phyloP scores from a whole-genome alignment of 257 asterid species.

The Salvia miltiorrhiza region DNA sequence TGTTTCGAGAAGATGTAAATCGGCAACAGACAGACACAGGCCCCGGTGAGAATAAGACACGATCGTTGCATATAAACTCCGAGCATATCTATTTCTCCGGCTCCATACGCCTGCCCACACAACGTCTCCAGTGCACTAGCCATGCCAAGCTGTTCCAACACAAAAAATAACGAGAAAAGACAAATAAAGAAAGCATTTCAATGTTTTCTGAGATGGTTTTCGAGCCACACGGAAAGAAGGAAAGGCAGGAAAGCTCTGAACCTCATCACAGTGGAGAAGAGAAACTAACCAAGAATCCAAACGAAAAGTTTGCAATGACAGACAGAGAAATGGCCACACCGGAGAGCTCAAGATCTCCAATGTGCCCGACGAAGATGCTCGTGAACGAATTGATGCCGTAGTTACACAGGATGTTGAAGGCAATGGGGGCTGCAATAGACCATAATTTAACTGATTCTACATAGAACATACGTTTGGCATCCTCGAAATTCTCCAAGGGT shows the following conservation, averaged over 20 bases:
- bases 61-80: conserved; percentile 92
- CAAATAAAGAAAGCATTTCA: neutral
- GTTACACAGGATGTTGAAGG: conserved; percentile 86
- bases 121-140: conserved; percentile 93
- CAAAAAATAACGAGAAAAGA: neutral
- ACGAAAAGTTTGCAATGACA: conserved; percentile 80
- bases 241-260: neutral
- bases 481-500: conserved; percentile 39
- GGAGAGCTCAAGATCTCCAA: conserved; percentile 91
- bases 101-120: conserved; percentile 96
- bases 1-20: conserved; percentile 62
- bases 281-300: conserved; percentile 85
- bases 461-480: conserved; percentile 33
- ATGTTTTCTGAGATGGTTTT: neutral
- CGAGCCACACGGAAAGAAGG: neutral
- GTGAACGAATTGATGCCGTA: conserved; percentile 91
- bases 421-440: conserved; percentile 88
- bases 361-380: conserved; percentile 80
- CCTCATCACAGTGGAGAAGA: neutral
- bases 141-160: conserved; percentile 72
- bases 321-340: conserved; percentile 85
- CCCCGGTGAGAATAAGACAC: conserved; percentile 60
- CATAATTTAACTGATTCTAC: conserved; percentile 71
- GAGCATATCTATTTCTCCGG: conserved; percentile 74
- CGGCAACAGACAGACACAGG: conserved; percentile 69